These are phyloP conservation scores for Starmerella cellae DNA, from an alignment of 805 yeast genomes.

Conservation along the genomic window DNA sequence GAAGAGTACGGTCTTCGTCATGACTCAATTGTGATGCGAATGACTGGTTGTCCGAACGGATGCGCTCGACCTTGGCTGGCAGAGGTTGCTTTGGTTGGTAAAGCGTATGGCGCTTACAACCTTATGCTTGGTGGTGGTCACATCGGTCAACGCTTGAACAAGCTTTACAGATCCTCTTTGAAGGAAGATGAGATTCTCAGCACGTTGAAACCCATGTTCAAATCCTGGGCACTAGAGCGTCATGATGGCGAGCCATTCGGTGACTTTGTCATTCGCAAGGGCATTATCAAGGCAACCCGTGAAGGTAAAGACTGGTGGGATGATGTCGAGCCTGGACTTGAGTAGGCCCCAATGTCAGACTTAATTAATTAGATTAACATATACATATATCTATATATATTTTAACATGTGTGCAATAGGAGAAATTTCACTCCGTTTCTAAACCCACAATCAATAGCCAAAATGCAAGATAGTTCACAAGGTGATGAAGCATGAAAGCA, in stretches of 20 bases:
- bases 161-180: constrained; percentile 73
- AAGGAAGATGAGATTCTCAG: constrained; percentile 78
- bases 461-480: constrained; percentile 39
- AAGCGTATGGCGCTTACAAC: constrained; percentile 86
- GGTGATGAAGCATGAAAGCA: constrained; percentile 65
- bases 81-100: constrained; percentile 89
- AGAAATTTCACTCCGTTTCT: background rate
- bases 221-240: constrained; percentile 89
- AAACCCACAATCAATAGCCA: constrained; percentile 13
- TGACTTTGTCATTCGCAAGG: constrained; percentile 76
- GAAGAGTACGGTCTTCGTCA: constrained; percentile 90
- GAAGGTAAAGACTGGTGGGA: constrained; percentile 95
- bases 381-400: too few relatives aligned
- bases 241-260: constrained; percentile 88
- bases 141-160: constrained; percentile 83
- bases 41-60: constrained; percentile 99
- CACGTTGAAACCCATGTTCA: constrained; percentile 71
- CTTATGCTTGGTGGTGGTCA: constrained; percentile 93
- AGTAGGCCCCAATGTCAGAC: constrained; percentile 3
- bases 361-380: background rate
- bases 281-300: constrained; percentile 74
- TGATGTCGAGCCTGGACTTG: constrained; percentile 38
- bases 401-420: too few relatives aligned
- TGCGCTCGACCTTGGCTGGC: constrained; percentile 98
- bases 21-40: constrained; percentile 89